Conservation (phyloP, 257 asterid genomes). For the Solanum paucissectum region DNA sequence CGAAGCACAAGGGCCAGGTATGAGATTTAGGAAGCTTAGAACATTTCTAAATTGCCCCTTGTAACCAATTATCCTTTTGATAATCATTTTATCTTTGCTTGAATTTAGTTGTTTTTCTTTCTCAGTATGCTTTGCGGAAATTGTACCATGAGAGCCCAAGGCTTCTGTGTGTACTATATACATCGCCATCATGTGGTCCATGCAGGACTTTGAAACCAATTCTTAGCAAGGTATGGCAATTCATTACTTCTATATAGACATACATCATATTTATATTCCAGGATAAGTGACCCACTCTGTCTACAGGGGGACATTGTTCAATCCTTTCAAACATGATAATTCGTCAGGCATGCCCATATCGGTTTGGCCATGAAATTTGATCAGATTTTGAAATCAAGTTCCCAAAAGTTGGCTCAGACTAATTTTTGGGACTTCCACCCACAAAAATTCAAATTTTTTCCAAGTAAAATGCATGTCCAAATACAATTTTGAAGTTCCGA, state of each 20-base stretch:
- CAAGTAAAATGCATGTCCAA: neutral
- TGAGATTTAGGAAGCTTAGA: neutral
- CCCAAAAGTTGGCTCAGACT: neutral
- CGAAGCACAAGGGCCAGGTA: slow-evolving; percentile 96
- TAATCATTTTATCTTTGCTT: neutral
- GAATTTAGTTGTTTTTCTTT: neutral
- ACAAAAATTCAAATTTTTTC: neutral
- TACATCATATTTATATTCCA: neutral
- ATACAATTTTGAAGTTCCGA: neutral
- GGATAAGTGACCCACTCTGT: neutral
- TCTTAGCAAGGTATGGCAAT: slow-evolving; percentile 66
- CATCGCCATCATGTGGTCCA: slow-evolving; percentile 95
- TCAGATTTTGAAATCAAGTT: neutral
- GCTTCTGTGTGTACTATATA: slow-evolving; percentile 68
- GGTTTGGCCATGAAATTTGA: neutral
- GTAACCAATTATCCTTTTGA: neutral
- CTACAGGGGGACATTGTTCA: neutral
- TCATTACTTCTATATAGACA: neutral
- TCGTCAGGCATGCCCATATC: neutral
- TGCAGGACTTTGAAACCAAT: slow-evolving; percentile 97
- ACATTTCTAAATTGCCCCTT: neutral
- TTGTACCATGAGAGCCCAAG: slow-evolving; percentile 93
- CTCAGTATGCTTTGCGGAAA: slow-evolving; percentile 91
- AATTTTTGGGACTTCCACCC: neutral
- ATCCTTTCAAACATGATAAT: neutral